phyloP scores from a whole-genome alignment of 129 eudicot species.

The Apium graveolens region DNA sequence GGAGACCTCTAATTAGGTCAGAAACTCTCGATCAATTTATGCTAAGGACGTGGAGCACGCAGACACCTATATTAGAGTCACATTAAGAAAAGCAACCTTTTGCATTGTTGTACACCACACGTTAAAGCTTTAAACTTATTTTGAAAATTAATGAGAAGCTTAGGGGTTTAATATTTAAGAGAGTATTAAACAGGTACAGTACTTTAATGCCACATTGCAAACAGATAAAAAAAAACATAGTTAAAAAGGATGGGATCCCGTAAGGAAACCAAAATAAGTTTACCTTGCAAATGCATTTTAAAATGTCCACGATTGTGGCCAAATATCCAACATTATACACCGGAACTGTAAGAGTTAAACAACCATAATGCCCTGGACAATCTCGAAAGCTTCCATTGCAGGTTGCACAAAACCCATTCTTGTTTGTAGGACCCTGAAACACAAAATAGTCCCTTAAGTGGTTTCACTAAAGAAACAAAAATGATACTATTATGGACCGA shows the following conservation, averaged over 20 bases:
- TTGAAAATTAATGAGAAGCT: neutral
- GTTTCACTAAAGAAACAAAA: neutral
- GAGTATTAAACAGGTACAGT: neutral
- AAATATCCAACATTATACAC: conserved; percentile 82
- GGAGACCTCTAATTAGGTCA: neutral
- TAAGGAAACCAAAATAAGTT: neutral
- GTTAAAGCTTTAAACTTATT: neutral
- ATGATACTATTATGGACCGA: neutral
- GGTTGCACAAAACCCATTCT: conserved; percentile 54
- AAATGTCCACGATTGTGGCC: conserved; percentile 66
- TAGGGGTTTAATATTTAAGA: neutral
- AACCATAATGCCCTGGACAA: conserved; percentile 93
- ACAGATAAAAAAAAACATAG: neutral
- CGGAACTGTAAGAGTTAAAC: conserved; percentile 61
- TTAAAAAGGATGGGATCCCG: neutral
- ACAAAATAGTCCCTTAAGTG: conserved; percentile 13
- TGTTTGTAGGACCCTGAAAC: conserved; percentile 85
- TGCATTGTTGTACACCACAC: neutral
- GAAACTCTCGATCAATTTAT: neutral
- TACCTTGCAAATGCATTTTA: conserved; percentile 99
- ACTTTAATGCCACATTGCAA: neutral
- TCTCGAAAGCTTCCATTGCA: conserved; percentile 49
- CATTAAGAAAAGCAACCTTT: neutral
- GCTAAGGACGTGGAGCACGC: neutral
- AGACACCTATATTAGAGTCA: neutral